A percentile compares a stretch with the other conserved stretches of the same genome.
phyloP scores from a whole-genome alignment of 2,329 filamentous ascomycete genomes.

The Blumeriella jaapii region DNA sequence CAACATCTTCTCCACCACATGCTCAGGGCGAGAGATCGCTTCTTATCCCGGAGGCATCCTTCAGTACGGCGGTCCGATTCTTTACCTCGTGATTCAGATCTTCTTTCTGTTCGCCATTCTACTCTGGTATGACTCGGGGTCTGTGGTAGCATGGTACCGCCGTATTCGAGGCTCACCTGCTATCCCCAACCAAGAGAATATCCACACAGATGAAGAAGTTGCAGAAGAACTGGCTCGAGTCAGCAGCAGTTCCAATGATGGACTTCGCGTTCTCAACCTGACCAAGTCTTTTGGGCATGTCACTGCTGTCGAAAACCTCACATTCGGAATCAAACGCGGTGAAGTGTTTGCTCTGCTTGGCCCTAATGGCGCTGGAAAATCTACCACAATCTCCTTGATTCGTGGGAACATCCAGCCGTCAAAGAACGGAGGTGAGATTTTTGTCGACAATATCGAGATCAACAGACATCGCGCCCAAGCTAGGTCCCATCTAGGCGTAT shows the following conservation, averaged over 20 bases:
- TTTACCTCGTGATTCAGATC: slow-evolving; percentile 69
- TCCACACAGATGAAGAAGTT: slow-evolving; percentile 38
- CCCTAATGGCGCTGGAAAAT: slow-evolving; percentile 86
- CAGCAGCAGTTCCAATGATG: slow-evolving; percentile 36
- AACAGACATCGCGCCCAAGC: slow-evolving; percentile 60
- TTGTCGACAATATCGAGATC: slow-evolving; percentile 69
- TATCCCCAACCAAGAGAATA: slow-evolving; percentile 3
- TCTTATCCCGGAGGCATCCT: slow-evolving; percentile 58
- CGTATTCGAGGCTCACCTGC: slow-evolving; percentile 21
- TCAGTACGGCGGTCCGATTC: slow-evolving; percentile 72
- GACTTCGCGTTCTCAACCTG: slow-evolving; percentile 64
- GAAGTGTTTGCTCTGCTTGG: slow-evolving; percentile 85
- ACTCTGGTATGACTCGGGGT: slow-evolving; percentile 71
- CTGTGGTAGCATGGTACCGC: slow-evolving; percentile 43
- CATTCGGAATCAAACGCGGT: slow-evolving; percentile 66
- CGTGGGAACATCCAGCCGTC: slow-evolving; percentile 73
- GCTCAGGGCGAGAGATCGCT: slow-evolving; percentile 50
- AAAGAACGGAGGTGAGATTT: slow-evolving; percentile 60
- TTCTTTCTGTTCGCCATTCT: slow-evolving; percentile 60
- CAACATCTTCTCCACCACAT: slow-evolving; percentile 76
- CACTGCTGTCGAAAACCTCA: slow-evolving; percentile 77
- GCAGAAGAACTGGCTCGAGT: slow-evolving; percentile 53
- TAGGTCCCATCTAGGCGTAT: slow-evolving; percentile 73
- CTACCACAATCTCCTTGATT: slow-evolving; percentile 78
- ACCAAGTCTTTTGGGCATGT: slow-evolving; percentile 69